Evolutionary conservation across 2,329 filamentous ascomycete genomes (phyloP), one percentile per base, ranked within the genome.

Genomic region (Verruconis gallopava): DNA sequence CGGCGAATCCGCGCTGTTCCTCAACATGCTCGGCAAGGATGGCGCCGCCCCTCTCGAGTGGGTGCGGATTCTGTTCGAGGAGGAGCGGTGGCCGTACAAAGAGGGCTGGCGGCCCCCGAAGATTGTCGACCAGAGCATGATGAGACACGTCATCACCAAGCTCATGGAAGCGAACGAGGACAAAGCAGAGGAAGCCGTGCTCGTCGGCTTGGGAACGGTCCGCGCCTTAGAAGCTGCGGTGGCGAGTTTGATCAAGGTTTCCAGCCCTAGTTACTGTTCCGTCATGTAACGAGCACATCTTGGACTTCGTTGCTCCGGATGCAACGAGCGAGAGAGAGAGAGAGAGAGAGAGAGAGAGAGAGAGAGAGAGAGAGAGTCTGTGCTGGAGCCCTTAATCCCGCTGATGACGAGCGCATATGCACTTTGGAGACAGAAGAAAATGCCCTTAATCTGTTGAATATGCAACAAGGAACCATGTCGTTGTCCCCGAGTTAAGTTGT

Each of bases 111-210:
- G 37, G 14, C 22, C 22, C 4, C 37, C 42, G 1, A 21, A 21
- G 15, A 19, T 14, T 1, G 22, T 44, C 17, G 20, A 18, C 12
- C 42, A 44, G 30, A 35, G 14, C 3, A 13, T 35, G 15, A 46
- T 46, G 40, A 33, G 40, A 22, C 21, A 40, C 13, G 15, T 25
- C 11, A 44, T 46, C n/a, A 44, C 42, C 25, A 44, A 37, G 13
- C 21, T 46, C 4, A 36, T 46, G 9, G 18, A 35, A 5, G 44
- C 44, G 1, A 46, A 46, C 17, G 35, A 43, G 14, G 33, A 44
- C 12, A 46, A 46, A 21, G 44, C 35, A 3, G 40, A 37, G 3
- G 44, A 46, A 22, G 44, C 44, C 1, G 18, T 21, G 5, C 15
- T 22, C 11, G 44, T 37, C 2, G 44, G 44, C 17, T 3, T 46